These are phyloP conservation scores for Puccinia polysora DNA, from an alignment of 1,284 basidiomycete genomes.

Conservation along the genomic window DNA sequence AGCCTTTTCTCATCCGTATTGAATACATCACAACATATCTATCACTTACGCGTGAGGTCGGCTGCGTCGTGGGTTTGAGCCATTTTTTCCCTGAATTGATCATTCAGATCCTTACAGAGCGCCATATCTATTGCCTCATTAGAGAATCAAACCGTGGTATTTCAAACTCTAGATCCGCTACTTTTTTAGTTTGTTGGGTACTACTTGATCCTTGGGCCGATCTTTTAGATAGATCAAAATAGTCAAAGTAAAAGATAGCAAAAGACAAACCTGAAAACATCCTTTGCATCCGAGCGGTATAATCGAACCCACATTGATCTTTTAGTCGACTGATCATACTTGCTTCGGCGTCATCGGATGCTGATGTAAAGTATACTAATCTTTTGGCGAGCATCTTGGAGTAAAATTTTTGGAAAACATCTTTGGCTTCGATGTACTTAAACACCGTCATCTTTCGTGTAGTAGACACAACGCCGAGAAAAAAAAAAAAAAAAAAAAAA, in stretches of 20 bases:
- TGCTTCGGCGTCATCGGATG: slow-evolving; percentile 92
- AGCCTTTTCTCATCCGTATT: slow-evolving; percentile 6
- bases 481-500: not conserved
- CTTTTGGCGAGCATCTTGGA: slow-evolving; percentile 92
- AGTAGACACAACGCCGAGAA: no score
- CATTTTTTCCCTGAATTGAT: slow-evolving; percentile 94
- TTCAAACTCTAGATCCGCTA: not conserved
- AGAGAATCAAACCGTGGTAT: not conserved
- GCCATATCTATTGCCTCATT: slow-evolving; percentile 68
- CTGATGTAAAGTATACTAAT: slow-evolving; percentile 84
- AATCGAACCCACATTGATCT: slow-evolving; percentile 97
- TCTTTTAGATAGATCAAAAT: not conserved
- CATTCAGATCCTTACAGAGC: slow-evolving; percentile 90
- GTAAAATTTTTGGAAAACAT: slow-evolving; percentile 99
- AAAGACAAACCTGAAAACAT: slow-evolving; percentile 80
- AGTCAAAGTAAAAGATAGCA: not conserved
- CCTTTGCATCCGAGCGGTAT: slow-evolving; percentile 92
- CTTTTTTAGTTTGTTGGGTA: not conserved
- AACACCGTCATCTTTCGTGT: slow-evolving; percentile 98
- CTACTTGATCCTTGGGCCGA: not conserved
- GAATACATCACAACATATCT: not conserved
- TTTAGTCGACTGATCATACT: slow-evolving; percentile 99
- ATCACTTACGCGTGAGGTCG: slow-evolving; percentile 56
- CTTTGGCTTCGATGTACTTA: slow-evolving; percentile 99
- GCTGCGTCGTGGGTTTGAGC: slow-evolving; percentile 67